phyloP scores from a whole-genome alignment of 371 early-diverging fungal species.

The Apophysomyces ossiformis region DNA sequence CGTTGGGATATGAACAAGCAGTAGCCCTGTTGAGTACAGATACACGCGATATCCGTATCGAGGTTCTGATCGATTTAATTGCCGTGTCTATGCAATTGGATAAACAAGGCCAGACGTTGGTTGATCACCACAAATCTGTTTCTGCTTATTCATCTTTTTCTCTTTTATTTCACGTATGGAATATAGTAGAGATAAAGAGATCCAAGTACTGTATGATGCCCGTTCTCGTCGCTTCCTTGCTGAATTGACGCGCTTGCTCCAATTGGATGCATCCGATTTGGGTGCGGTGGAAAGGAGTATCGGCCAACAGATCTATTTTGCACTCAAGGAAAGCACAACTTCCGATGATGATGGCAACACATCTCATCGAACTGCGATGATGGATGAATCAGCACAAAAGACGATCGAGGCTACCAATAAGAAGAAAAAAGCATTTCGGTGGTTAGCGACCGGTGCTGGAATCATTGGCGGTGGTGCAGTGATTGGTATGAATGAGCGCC shows the following conservation, averaged over 20 bases:
- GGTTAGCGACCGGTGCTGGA: constrained; percentile 66
- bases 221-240: constrained; percentile 41
- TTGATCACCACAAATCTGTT: too few species aligned
- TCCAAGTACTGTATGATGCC: constrained; percentile 42
- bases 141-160: not conserved
- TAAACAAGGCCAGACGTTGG: constrained; percentile 12
- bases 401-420: constrained; percentile 56
- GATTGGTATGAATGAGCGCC: constrained; percentile 45
- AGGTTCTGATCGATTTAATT: constrained; percentile 37
- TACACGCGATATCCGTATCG: constrained; percentile 43
- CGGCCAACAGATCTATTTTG: constrained; percentile 54
- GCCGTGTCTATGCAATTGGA: constrained; percentile 28
- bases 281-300: constrained; percentile 44
- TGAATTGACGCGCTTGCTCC: constrained; percentile 27
- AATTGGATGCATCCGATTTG: constrained; percentile 30
- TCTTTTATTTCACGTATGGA: not conserved
- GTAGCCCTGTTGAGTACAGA: constrained; percentile 13
- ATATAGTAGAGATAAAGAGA: constrained; percentile 2
- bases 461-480: constrained; percentile 67
- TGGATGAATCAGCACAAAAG: constrained; percentile 45
- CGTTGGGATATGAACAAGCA: constrained; percentile 25
- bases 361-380: constrained; percentile 15
- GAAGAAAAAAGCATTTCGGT: constrained; percentile 55
- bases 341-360: constrained; percentile 7
- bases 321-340: constrained; percentile 28